Percentiles rank a stretch among this genome's conserved stretches.
These are phyloP conservation scores for Fusarium euwallaceae DNA, from an alignment of 2,329 filamentous ascomycete species.

Conservation along the genomic window DNA sequence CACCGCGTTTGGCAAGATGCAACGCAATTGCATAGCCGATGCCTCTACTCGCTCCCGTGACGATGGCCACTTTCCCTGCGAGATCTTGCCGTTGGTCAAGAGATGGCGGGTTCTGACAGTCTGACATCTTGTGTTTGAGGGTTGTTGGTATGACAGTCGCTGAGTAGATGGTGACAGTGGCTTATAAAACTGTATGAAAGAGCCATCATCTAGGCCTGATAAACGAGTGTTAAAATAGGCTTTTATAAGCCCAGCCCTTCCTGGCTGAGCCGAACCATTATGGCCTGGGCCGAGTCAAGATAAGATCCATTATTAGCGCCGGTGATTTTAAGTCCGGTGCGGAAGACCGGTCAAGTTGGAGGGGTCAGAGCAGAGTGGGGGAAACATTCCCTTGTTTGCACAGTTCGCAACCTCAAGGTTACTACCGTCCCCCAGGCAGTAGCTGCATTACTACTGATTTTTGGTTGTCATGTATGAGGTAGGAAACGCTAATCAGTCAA, in stretches of 20 bases:
- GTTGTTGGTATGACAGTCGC: neutral
- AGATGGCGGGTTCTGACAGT: neutral
- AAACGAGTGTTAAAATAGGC: neutral
- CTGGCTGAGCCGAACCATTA: neutral
- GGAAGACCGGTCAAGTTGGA: neutral
- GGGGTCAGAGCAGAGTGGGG: neutral
- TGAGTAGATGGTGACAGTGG: neutral
- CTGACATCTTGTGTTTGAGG: neutral
- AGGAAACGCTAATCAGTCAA: no score
- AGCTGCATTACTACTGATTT: no score
- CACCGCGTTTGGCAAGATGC: constrained; percentile 5
- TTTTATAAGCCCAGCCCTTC: neutral
- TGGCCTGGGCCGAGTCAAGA: neutral
- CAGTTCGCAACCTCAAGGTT: no score
- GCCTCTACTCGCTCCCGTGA: constrained; percentile 6
- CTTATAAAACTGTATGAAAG: neutral
- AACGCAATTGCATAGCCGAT: constrained; percentile 4
- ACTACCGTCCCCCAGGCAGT: no score
- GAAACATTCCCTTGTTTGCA: no score
- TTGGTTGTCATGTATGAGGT: no score
- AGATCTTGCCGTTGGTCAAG: neutral
- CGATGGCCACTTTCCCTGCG: neutral
- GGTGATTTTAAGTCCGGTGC: neutral
- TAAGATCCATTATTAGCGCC: neutral
- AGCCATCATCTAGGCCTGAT: neutral